Base-by-base conservation (phyloP, 495 filamentous ascomycete genomes). In the Penicillium desertorum region DNA sequence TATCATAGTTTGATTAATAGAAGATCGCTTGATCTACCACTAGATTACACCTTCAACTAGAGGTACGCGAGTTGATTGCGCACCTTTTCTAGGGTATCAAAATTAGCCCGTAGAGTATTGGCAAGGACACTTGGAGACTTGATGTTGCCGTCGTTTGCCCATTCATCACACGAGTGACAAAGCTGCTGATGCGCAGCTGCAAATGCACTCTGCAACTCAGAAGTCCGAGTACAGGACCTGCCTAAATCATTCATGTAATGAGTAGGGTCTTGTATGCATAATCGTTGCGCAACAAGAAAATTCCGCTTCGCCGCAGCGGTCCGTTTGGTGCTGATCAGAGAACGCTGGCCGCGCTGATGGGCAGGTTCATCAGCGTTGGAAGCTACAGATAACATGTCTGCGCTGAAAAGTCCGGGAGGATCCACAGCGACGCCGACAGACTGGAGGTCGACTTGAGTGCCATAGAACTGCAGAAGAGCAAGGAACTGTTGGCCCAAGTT, bases 231-330 rank as follows among this genome's bases (percentile, higher is more conserved):
- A 59, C 68, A 79, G 2, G 63, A 58, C 1, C 68, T 65, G 19
- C 84, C 85, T 1, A 86, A 68, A 60, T 88, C 82, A 54, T 82
- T 82, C 61, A 74, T 70, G 30, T 74, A 73, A 55, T 86, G 75
- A 3, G 81, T 80, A 1, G 85, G 85, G 55, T 88, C 83, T 62
- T 86, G 84, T 5, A 88, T 66, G 59, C 79, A 85, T 22, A 88
- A 59, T 12, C 67, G 66, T 10, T 56, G 60, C 8, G 68, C 67
- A 16, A 60, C 58, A 16, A 51, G 54, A 3, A 47, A 8, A 44
- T 79, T 77, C 16, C 65, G 57, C 23, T 58, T 67, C 3, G 39
- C 29, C 1, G 51, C 54, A 34, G 75, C 74, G n/a, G 65, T 74
- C 46, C 58, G 65, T 30, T 74, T 79, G 27, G 60, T 58, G 11